Evolutionary conservation across 331 rosid genomes (phyloP).

Genomic region (Quercus tomentella): DNA sequence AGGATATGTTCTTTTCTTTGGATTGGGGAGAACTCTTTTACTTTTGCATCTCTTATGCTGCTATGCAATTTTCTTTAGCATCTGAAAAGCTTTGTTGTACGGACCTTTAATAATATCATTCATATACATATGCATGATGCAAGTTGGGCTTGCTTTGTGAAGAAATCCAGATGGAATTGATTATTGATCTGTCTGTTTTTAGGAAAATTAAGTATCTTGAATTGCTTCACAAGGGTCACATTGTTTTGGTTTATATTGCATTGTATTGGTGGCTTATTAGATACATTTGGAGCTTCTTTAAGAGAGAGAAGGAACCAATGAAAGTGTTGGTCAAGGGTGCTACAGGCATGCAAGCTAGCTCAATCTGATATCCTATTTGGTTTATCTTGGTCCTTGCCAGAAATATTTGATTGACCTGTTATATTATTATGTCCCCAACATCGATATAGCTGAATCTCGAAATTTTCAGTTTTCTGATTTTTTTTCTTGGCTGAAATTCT

Average conservation of each 20-base stretch:
- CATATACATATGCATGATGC: background rate
- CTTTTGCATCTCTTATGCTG: too few relatives aligned
- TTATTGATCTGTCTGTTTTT: constrained; percentile 24
- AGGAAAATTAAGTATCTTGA: constrained; percentile 29
- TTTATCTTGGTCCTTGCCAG: background rate
- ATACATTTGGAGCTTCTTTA: constrained; percentile 61
- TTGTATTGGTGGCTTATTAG: constrained; percentile 65
- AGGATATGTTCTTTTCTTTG: constrained; percentile 17
- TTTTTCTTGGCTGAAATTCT: background rate
- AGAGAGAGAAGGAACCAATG: constrained; percentile 56
- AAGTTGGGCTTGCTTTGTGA: constrained; percentile 4
- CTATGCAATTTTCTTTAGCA: too few relatives aligned
- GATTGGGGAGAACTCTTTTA: too few relatives aligned
- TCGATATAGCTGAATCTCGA: too few relatives aligned
- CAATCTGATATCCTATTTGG: background rate
- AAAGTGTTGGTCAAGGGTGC: constrained; percentile 74
- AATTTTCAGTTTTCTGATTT: too few relatives aligned
- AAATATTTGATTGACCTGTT: background rate
- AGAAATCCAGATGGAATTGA: constrained; percentile 13
- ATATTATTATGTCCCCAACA: too few relatives aligned
- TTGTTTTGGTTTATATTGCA: background rate
- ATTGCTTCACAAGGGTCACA: constrained; percentile 35
- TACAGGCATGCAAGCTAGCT: constrained; percentile 50
- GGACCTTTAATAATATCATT: too few relatives aligned
- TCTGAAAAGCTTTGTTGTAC: too few relatives aligned